Conservation (phyloP, 1,284 basidiomycete species). For the Ceratobasidium sp. region DNA sequence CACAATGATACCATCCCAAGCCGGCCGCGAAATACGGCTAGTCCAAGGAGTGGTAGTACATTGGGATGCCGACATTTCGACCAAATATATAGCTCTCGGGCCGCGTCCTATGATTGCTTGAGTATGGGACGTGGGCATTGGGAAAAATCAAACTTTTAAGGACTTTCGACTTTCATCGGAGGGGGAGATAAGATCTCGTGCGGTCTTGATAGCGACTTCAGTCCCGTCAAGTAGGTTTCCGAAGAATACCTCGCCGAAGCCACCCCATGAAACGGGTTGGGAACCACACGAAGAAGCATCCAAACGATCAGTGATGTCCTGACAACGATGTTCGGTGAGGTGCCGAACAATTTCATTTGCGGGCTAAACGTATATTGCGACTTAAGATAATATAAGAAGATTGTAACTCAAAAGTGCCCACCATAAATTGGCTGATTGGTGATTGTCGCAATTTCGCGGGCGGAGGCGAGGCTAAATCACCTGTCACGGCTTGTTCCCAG, state of each 20-base stretch:
- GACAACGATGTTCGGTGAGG: constrained; percentile 12
- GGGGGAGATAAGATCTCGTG: background rate
- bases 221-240: background rate
- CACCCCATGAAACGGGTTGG: background rate
- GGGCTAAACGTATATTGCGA: background rate
- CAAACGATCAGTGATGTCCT: background rate
- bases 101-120: background rate
- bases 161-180: background rate
- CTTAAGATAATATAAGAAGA: background rate
- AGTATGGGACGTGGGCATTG: background rate
- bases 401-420: background rate
- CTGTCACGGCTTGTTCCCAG: no score
- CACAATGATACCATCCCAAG: constrained; percentile 30
- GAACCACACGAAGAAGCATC: background rate
- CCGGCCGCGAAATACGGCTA: background rate
- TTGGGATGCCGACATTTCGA: constrained; percentile 12
- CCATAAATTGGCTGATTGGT: background rate
- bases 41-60: background rate
- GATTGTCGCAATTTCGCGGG: background rate
- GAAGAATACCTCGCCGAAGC: constrained; percentile 13
- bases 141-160: background rate
- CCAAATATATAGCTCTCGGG: constrained; percentile 22
- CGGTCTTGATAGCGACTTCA: background rate
- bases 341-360: constrained; percentile 1
- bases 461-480: no score